Evolutionary conservation across 768 basidiomycete species (phyloP), one percentile per base, ranked within the genome.

Genomic region (Mycena alexandri): DNA sequence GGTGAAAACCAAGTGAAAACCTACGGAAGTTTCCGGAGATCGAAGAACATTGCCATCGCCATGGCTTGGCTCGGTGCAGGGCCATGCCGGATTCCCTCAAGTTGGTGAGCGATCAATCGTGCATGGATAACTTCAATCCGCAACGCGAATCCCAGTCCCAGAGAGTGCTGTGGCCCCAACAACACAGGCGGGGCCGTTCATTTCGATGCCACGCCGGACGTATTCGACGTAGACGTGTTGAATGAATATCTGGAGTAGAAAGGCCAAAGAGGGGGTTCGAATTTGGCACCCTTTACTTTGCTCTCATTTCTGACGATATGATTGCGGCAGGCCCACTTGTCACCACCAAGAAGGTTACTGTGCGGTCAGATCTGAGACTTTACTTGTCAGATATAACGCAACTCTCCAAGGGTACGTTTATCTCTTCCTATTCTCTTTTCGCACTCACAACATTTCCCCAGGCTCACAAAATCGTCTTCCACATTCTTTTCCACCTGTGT

Each of bases 351-450:
- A 76, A 75, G 43, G 64, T 69, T 14, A 74, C 74, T 13, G 62
- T 71, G 21, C 70, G 71, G n/a, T 76, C 75, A 17, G 75, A 76
- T 63, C 57, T 73, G 19, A 56, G 74, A n/a, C 53, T 76, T 4
- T 76, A 73, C 33, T 50, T 53, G 1, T 67, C 65, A 5, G 75
- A 76, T 54, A 70, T 21, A 76, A 75, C 29, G 62, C 62, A 5
- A 76, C 74, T 16, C 72, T 76, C 50, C 52, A 52, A 46, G 56
- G 50, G 75, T 38, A 5, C 10, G 38, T 9, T 46, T 29, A 33
- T n/a, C n/a, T n/a, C n/a, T n/a, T n/a, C n/a, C n/a, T n/a, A n/a
- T n/a, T n/a, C n/a, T n/a, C n/a, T n/a, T n/a, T n/a, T n/a, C n/a
- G n/a, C n/a, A n/a, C n/a, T n/a, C n/a, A n/a, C n/a, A n/a, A n/a